phyloP scores from a whole-genome alignment of 225 moss, liverwort and hornwort species.

The Bryum argenteum region DNA sequence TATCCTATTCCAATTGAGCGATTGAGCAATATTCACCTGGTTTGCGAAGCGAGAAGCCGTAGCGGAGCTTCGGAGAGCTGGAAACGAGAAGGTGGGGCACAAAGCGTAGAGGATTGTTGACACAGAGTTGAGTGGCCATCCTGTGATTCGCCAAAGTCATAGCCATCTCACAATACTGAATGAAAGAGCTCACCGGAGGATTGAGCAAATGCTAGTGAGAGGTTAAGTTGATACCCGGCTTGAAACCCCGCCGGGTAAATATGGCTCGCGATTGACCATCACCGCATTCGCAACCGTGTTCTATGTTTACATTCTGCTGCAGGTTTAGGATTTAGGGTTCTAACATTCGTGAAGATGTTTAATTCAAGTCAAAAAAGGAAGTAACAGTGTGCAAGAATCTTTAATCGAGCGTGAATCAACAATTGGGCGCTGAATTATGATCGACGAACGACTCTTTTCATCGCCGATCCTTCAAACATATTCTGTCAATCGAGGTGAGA shows the following conservation, averaged over 20 bases:
- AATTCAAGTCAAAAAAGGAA: too few species aligned
- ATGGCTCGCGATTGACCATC: too few species aligned
- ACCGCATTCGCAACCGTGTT: too few species aligned
- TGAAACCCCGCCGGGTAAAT: background rate
- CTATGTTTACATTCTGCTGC: too few species aligned
- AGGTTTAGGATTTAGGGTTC: background rate
- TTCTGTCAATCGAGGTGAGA: background rate
- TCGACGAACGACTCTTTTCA: background rate
- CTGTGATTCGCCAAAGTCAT: constrained; percentile 40
- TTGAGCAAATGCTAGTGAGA: background rate
- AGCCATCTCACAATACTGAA: constrained; percentile 6
- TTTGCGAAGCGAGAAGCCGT: constrained; percentile 29
- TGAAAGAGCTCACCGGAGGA: background rate
- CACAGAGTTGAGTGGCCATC: constrained; percentile 31
- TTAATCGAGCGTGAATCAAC: background rate
- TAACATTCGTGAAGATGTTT: too few species aligned
- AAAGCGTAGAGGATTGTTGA: constrained; percentile 30
- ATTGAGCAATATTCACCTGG: constrained; percentile 29
- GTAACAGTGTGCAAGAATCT: background rate
- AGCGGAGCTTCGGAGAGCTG: constrained; percentile 25
- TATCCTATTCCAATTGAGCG: background rate
- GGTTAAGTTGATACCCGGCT: constrained; percentile 46
- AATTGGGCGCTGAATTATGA: background rate
- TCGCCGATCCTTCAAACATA: background rate
- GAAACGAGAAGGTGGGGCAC: constrained; percentile 29